Evolutionary conservation across 2,329 filamentous ascomycete species (phyloP).

Genomic region (Aciculosporium take): DNA sequence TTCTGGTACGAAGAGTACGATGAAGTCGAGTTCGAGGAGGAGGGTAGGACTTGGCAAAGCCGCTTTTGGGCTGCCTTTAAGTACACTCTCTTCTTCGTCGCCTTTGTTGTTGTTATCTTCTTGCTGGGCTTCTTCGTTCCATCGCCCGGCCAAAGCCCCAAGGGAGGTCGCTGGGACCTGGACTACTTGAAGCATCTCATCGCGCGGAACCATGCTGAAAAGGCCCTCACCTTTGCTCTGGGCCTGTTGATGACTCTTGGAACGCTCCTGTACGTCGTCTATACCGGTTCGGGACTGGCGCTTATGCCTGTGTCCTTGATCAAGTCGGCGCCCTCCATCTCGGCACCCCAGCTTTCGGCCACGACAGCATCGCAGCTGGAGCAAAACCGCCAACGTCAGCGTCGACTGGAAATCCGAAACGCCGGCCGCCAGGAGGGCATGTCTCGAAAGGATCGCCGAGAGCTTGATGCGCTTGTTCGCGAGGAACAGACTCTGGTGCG

Average conservation of each 20-base stretch:
- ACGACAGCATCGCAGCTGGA: constrained; percentile 70
- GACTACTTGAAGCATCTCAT: constrained; percentile 85
- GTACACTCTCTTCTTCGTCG: constrained; percentile 76
- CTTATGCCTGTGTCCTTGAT: constrained; percentile 82
- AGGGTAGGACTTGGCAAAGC: constrained; percentile 54
- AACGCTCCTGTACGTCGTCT: constrained; percentile 72
- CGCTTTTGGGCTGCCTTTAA: constrained; percentile 75
- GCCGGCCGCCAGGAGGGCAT: constrained; percentile 60
- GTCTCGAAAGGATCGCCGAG: constrained; percentile 72
- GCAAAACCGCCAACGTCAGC: constrained; percentile 78
- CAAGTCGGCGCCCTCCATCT: constrained; percentile 78
- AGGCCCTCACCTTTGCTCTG: constrained; percentile 77
- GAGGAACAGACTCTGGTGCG: constrained; percentile 88
- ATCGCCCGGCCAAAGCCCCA: constrained; percentile 51
- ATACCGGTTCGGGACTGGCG: constrained; percentile 79
- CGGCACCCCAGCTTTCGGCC: constrained; percentile 62
- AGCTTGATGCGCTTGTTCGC: constrained; percentile 72
- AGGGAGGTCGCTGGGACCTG: constrained; percentile 54
- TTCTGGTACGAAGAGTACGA: constrained; percentile 98
- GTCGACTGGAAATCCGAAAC: constrained; percentile 78
- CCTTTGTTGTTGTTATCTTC: constrained; percentile 70
- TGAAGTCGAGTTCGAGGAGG: constrained; percentile 75
- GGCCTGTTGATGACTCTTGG: constrained; percentile 82
- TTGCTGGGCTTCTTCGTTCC: constrained; percentile 90
- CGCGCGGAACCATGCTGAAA: constrained; percentile 69